A percentile compares a stretch with the other conserved stretches of the same genome.
Conservation (phyloP, 139 green algal species). For the Diplosphaera chodatii region DNA sequence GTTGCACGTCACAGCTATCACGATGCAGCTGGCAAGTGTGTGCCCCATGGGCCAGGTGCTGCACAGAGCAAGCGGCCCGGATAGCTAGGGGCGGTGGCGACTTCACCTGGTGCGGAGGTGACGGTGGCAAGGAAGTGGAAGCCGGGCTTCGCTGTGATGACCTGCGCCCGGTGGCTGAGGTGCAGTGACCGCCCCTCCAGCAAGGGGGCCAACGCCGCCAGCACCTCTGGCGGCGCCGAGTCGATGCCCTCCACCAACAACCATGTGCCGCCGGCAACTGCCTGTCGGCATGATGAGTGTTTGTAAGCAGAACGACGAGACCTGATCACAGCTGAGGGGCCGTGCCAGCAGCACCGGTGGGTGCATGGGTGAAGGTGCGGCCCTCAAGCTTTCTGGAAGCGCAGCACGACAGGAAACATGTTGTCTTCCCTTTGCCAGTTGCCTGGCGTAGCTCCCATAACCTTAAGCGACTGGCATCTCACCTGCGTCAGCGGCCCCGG, state of each 20-base stretch:
- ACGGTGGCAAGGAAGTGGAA: constrained; percentile 85
- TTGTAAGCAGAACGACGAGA: too few species aligned
- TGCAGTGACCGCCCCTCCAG: constrained; percentile 69
- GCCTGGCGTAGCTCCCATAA: too few species aligned
- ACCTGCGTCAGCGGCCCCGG: constrained; percentile 81
- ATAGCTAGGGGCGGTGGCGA: neutral
- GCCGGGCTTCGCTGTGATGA: constrained; percentile 50
- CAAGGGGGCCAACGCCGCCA: constrained; percentile 80
- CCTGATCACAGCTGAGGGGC: too few species aligned
- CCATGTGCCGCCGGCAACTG: constrained; percentile 81
- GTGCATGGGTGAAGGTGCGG: too few species aligned
- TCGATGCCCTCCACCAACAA: constrained; percentile 94
- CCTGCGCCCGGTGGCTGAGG: constrained; percentile 64
- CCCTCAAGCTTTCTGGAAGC: too few species aligned
- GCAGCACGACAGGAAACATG: too few species aligned
- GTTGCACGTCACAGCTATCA: neutral
- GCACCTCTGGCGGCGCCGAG: constrained; percentile 82
- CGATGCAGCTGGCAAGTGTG: neutral
- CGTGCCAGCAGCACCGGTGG: too few species aligned
- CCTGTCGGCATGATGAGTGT: constrained; percentile 28
- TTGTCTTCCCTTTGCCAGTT: too few species aligned
- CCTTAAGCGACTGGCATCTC: neutral
- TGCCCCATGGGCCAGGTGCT: too few species aligned
- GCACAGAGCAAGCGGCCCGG: neutral
- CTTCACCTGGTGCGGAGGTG: constrained; percentile 33